Evolutionary conservation across 1,139 yeast species (phyloP).

Genomic region (Yamadazyma diospyri): DNA sequence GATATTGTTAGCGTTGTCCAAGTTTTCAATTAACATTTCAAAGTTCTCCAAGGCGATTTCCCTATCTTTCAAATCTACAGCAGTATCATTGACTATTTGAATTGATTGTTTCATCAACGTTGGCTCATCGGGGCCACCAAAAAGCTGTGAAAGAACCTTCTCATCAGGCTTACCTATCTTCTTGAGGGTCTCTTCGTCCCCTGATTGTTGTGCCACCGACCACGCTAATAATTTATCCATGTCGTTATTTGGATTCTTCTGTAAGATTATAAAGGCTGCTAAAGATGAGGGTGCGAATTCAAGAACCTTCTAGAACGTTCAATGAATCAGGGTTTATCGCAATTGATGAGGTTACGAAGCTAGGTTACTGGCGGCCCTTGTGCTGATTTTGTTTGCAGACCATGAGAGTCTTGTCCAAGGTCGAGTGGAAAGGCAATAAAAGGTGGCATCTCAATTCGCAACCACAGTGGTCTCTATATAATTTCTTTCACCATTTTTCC

Average conservation of each 20-base stretch:
- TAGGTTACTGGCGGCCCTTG: too few relatives aligned
- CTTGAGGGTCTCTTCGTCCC: slow-evolving; percentile 60
- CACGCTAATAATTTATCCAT: slow-evolving; percentile 92
- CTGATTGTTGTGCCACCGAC: slow-evolving; percentile 79
- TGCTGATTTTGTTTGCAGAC: too few relatives aligned
- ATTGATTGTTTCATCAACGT: slow-evolving; percentile 77
- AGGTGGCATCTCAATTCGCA: slow-evolving; percentile 1
- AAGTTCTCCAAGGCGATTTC: slow-evolving; percentile 83
- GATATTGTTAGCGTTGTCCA: slow-evolving; percentile 93
- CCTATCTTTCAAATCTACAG: slow-evolving; percentile 59
- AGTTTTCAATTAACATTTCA: slow-evolving; percentile 89
- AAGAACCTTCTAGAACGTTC: slow-evolving; percentile 5
- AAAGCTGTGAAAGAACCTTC: slow-evolving; percentile 67
- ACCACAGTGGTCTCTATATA: not conserved
- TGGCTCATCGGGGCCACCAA: slow-evolving; percentile 85
- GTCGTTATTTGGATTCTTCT: slow-evolving; percentile 1
- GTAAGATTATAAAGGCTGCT: not conserved
- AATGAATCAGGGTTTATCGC: not conserved
- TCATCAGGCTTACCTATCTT: slow-evolving; percentile 74
- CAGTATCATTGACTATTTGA: slow-evolving; percentile 57
- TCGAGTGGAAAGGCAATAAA: not conserved
- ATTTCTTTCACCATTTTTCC: too few relatives aligned
- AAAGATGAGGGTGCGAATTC: slow-evolving; percentile 4
- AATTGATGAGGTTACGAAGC: not conserved
- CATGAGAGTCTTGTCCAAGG: not conserved